phyloP scores from a whole-genome alignment of 257 asterid genomes.

The Leptodermis oblonga region DNA sequence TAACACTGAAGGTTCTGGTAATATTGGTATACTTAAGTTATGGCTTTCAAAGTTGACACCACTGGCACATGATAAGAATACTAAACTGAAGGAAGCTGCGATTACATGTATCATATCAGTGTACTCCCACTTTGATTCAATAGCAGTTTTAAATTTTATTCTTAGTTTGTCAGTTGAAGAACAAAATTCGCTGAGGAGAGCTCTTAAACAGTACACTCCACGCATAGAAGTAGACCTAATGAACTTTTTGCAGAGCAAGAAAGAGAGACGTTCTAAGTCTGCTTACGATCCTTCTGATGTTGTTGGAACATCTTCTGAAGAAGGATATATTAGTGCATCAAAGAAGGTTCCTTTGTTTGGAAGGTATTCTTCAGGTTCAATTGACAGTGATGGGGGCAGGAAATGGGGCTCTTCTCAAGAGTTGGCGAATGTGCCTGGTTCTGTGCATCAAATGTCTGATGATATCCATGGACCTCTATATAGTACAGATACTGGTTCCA shows the following conservation, averaged over 20 bases:
- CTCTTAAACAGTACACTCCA: constrained; percentile 94
- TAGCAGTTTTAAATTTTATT: constrained; percentile 74
- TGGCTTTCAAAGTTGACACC: constrained; percentile 95
- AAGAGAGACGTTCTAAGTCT: constrained; percentile 84
- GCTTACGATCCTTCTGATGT: constrained; percentile 82
- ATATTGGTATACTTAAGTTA: constrained; percentile 85
- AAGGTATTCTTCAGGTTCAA: constrained; percentile 89
- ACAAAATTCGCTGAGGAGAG: constrained; percentile 91
- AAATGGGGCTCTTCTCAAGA: constrained; percentile 67
- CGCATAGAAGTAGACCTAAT: constrained; percentile 97
- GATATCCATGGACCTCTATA: constrained; percentile 52
- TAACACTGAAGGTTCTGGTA: constrained; percentile 75
- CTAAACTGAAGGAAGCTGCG: constrained; percentile 92
- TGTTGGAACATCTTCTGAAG: constrained; percentile 92
- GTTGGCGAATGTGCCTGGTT: constrained; percentile 25
- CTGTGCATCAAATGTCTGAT: constrained; percentile 40
- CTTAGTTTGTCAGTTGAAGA: constrained; percentile 94
- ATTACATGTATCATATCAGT: constrained; percentile 87
- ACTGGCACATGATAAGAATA: constrained; percentile 80
- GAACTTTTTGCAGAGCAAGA: constrained; percentile 92
- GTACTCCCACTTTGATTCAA: constrained; percentile 78
- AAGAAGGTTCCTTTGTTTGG: constrained; percentile 72
- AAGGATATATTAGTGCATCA: constrained; percentile 64
- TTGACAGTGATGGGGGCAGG: constrained; percentile 85
- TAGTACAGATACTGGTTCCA: constrained; percentile 44